These are phyloP conservation scores for Populus deltoides DNA, from an alignment of 345 rosid genomes.

Conservation along the genomic window DNA sequence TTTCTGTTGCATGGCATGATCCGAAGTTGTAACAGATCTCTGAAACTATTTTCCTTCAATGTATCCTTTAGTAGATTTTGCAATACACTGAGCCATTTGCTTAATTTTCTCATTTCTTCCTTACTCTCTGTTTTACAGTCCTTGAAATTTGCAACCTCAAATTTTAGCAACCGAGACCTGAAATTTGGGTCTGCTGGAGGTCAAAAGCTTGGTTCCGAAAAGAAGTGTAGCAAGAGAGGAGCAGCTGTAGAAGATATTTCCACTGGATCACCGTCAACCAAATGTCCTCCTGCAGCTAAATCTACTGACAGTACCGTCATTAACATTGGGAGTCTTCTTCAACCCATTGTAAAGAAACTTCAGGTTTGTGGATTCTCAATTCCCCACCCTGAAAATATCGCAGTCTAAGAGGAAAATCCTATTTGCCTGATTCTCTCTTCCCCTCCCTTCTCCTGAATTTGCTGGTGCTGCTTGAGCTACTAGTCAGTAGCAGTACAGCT, in stretches of 20 bases:
- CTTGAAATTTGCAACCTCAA: slow-evolving; percentile 3
- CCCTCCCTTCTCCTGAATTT: not conserved
- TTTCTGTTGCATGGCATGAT: too few relatives aligned
- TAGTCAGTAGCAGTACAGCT: not conserved
- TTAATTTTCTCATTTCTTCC: not conserved
- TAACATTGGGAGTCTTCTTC: slow-evolving; percentile 8
- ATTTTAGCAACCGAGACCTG: slow-evolving; percentile 5
- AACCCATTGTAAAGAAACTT: slow-evolving; percentile 15
- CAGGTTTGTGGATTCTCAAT: slow-evolving; percentile 17
- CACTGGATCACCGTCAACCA: not conserved
- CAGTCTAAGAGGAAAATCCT: not conserved
- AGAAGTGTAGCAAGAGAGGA: slow-evolving; percentile 1
- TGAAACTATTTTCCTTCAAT: not conserved
- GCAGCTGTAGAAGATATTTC: not conserved
- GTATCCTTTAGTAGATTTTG: not conserved
- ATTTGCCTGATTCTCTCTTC: not conserved
- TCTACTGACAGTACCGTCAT: slow-evolving; percentile 2
- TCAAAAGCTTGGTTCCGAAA: slow-evolving; percentile 6
- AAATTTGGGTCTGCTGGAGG: not conserved
- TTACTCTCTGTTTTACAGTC: slow-evolving; percentile 12
- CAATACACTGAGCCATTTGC: not conserved
- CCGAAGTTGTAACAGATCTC: not conserved
- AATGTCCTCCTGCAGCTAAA: slow-evolving; percentile 4
- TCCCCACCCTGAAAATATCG: not conserved
- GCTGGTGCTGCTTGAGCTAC: slow-evolving; percentile 12